Evolutionary conservation across 257 asterid species (phyloP).

Genomic region (Ajuga chamaepitys): DNA sequence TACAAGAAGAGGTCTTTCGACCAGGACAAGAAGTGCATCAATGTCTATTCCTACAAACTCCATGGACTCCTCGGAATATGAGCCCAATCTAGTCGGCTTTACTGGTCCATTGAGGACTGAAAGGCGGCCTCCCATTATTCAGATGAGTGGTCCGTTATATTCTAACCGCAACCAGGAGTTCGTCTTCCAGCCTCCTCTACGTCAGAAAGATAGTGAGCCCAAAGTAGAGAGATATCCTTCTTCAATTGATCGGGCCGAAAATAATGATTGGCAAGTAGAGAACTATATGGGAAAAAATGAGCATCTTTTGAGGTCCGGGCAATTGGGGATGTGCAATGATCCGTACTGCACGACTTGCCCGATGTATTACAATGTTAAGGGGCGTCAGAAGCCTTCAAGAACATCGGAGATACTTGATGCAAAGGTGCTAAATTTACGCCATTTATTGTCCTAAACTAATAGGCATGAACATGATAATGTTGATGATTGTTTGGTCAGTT

Average conservation of each 20-base stretch:
- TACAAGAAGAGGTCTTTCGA: slow-evolving; percentile 25
- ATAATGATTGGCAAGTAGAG: slow-evolving; percentile 37
- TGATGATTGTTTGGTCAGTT: background rate
- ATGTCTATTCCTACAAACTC: slow-evolving; percentile 49
- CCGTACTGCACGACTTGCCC: slow-evolving; percentile 98
- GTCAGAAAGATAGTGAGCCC: slow-evolving; percentile 25
- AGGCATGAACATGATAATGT: background rate
- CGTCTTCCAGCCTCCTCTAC: slow-evolving; percentile 37
- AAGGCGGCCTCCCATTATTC: slow-evolving; percentile 33
- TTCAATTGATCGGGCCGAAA: slow-evolving; percentile 26
- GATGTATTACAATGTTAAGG: slow-evolving; percentile 43
- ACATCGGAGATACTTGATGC: slow-evolving; percentile 52
- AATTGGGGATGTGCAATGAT: slow-evolving; percentile 85
- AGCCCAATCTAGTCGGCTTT: slow-evolving; percentile 38
- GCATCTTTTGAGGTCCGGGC: slow-evolving; percentile 83
- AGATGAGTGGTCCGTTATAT: slow-evolving; percentile 62
- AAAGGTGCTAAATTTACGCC: slow-evolving; percentile 38
- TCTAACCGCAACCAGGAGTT: slow-evolving; percentile 32
- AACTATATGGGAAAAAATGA: slow-evolving; percentile 47
- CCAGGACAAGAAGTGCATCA: slow-evolving; percentile 70
- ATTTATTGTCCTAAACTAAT: background rate
- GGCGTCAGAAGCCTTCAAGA: slow-evolving; percentile 34
- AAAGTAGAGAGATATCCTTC: slow-evolving; percentile 49
- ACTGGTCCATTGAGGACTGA: slow-evolving; percentile 72
- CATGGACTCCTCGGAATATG: slow-evolving; percentile 33